These are phyloP conservation scores for Ogataea philodendri DNA, from an alignment of 805 yeast genomes.

Conservation along the genomic window DNA sequence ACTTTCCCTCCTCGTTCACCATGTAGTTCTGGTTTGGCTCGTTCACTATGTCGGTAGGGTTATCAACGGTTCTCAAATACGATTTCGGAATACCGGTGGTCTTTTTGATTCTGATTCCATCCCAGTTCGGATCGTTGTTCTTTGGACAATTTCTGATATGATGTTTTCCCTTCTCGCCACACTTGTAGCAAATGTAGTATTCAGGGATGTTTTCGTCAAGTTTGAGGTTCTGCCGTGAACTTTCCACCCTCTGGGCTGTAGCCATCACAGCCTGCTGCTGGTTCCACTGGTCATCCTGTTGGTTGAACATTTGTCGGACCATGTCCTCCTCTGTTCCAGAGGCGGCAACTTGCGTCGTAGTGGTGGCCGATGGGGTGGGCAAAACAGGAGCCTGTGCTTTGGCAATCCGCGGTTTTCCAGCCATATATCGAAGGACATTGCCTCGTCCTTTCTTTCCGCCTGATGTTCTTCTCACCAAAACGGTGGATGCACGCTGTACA, in stretches of 20 bases:
- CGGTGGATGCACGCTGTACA: conserved; percentile 85
- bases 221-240: conserved; percentile 29
- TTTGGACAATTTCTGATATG: conserved; percentile 97
- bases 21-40: conserved; percentile 57
- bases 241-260: conserved; percentile 67
- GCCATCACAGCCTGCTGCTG: conserved; percentile 91
- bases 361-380: conserved; percentile 18
- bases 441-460: conserved; percentile 48
- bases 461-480: conserved; percentile 78
- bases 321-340: conserved; percentile 71
- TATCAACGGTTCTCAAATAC: conserved; percentile 80
- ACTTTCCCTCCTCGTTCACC: conserved; percentile 93
- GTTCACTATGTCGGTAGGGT: conserved; percentile 60
- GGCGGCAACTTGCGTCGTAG: conserved; percentile 16
- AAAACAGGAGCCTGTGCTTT: conserved; percentile 17
- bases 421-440: conserved; percentile 66
- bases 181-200: conserved; percentile 92
- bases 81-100: conserved; percentile 98
- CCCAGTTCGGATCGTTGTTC: conserved; percentile 87
- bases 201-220: conserved; percentile 86
- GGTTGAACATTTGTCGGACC: conserved; percentile 86
- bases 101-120: conserved; percentile 83
- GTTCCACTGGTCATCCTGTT: conserved; percentile 93
- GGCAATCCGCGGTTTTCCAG: conserved; percentile 61
- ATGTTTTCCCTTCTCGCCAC: conserved; percentile 90